Evolutionary conservation across 108 stramenopile species (phyloP).

Genomic region (Halocafeteria seosinensis): DNA sequence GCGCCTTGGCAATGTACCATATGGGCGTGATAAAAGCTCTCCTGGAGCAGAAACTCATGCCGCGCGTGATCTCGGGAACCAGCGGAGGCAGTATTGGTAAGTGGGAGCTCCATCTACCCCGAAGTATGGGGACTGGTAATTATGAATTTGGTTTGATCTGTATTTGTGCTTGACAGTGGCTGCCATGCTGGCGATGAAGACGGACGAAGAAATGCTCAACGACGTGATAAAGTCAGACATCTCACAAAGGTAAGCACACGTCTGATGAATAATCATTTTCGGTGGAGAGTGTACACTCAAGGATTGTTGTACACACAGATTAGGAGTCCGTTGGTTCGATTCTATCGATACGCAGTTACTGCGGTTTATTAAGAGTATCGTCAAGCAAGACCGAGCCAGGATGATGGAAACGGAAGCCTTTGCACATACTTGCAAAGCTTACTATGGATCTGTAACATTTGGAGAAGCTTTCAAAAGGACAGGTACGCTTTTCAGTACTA

Average conservation of each 20-base stretch:
- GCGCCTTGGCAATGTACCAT: slow-evolving; percentile 84
- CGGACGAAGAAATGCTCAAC: background rate
- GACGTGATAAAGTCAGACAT: slow-evolving; percentile 1
- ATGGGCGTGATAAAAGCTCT: slow-evolving; percentile 78
- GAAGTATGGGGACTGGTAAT: no score
- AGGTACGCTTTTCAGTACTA: no score
- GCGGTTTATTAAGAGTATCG: background rate
- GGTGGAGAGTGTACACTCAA: no score
- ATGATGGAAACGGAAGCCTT: background rate
- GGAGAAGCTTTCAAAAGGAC: background rate
- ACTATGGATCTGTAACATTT: background rate
- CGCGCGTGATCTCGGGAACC: slow-evolving; percentile 75
- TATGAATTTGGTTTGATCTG: no score
- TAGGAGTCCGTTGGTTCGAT: background rate
- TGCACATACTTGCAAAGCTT: background rate
- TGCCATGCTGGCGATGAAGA: slow-evolving; percentile 1
- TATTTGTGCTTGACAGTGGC: no score
- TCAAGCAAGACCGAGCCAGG: background rate
- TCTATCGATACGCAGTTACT: background rate
- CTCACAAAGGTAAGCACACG: background rate
- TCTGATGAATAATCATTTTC: no score
- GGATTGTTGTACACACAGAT: no score
- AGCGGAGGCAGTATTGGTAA: slow-evolving; percentile 78
- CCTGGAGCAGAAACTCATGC: slow-evolving; percentile 65
- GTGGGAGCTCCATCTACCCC: no score